These are phyloP conservation scores for Leptographium galeiforme DNA, from an alignment of 2,329 filamentous ascomycete species.

Conservation along the genomic window DNA sequence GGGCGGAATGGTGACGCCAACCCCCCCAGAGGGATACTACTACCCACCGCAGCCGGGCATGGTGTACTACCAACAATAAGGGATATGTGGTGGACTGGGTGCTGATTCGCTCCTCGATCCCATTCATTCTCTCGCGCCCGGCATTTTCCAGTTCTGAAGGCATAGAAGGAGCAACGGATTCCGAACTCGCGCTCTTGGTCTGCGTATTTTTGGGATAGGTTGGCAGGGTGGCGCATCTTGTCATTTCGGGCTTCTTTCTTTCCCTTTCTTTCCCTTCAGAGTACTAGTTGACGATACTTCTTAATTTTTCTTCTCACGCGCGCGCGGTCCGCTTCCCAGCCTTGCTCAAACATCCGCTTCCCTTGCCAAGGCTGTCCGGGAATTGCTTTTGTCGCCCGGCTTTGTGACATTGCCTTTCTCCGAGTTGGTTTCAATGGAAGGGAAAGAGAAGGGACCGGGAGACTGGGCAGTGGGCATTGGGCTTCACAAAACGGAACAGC, in stretches of 20 bases:
- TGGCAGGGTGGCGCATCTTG: not conserved
- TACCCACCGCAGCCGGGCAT: constrained; percentile 45
- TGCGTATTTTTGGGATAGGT: not conserved
- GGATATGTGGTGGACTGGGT: not conserved
- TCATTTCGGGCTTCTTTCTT: not conserved
- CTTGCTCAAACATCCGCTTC: not conserved
- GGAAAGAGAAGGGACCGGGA: too few species aligned
- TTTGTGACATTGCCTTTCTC: not conserved
- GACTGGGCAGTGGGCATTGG: too few species aligned
- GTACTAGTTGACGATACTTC: constrained; percentile 1
- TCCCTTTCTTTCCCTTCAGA: not conserved
- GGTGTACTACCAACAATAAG: constrained; percentile 45
- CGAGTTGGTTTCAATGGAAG: too few species aligned
- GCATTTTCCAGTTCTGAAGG: not conserved
- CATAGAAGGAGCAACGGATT: not conserved
- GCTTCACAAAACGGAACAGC: too few species aligned
- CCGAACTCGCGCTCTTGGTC: constrained; percentile 8
- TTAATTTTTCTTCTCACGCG: not conserved
- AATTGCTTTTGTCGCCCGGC: too few species aligned
- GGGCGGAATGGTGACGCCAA: constrained; percentile 57
- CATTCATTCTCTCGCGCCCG: not conserved
- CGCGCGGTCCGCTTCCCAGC: not conserved
- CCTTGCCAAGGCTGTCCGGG: not conserved
- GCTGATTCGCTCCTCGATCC: not conserved
- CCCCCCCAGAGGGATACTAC: constrained; percentile 52